Percentiles rank a stretch among this genome's conserved stretches.
These are phyloP conservation scores for Xylariaceae sp. DNA, from an alignment of 2,329 filamentous ascomycete species.

Conservation along the genomic window DNA sequence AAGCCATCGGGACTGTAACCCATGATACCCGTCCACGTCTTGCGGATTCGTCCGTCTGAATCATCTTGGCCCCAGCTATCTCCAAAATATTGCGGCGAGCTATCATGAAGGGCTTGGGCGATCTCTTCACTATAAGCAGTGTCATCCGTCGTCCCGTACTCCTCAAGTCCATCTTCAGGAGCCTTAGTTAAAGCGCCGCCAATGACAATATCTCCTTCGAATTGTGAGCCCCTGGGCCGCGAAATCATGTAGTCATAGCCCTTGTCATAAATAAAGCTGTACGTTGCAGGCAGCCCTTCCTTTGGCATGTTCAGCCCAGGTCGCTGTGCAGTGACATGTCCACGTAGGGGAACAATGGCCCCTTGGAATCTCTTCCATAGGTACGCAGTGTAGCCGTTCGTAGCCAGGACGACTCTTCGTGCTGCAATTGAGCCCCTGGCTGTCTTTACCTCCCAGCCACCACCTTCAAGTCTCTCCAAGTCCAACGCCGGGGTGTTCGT, in stretches of 20 bases:
- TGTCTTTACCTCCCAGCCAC: constrained; percentile 46
- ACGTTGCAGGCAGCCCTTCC: constrained; percentile 52
- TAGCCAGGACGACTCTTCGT: constrained; percentile 51
- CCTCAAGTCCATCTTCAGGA: constrained; percentile 44
- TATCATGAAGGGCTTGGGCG: constrained; percentile 48
- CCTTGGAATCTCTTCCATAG: constrained; percentile 48
- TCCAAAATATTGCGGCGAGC: constrained; percentile 55
- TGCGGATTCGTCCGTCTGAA: constrained; percentile 44
- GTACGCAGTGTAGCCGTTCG: constrained; percentile 55
- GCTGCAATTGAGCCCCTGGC: constrained; percentile 46
- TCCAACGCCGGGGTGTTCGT: constrained; percentile 51
- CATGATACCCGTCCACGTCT: constrained; percentile 60
- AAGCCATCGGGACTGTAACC: constrained; percentile 56
- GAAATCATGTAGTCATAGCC: constrained; percentile 72
- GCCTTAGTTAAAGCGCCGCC: constrained; percentile 58
- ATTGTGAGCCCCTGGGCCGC: constrained; percentile 48
- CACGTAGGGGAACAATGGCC: constrained; percentile 52
- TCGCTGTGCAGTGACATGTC: constrained; percentile 51
- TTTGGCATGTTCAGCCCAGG: constrained; percentile 40
- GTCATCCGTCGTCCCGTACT: constrained; percentile 62
- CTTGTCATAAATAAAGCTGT: constrained; percentile 61
- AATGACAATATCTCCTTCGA: constrained; percentile 59
- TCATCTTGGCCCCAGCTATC: constrained; percentile 50
- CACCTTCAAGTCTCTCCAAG: constrained; percentile 20
- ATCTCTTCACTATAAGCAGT: constrained; percentile 52